Evolutionary conservation across 805 yeast species (phyloP), one percentile per base, ranked within the genome.

Genomic region (Pichia ethanolica): DNA sequence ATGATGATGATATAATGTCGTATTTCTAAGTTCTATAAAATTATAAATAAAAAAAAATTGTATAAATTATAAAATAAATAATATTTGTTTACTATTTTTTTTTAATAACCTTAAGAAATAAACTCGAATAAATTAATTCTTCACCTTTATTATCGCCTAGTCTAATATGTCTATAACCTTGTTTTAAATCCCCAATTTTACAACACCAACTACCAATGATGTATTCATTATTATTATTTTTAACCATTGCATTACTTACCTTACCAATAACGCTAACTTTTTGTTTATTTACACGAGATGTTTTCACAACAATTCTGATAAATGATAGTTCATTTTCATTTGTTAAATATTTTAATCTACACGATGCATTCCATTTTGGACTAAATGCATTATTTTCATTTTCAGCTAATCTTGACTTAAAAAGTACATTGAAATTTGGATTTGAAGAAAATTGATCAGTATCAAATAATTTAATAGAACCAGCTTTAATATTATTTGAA

Each of bases 151-250:
- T 58, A 63, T 88, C 96, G 59, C 77, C 80, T 12, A 93, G 65
- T 0, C 90, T 89, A 13, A 89, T 65, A 60, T 89, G 93, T 44
- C 97, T 73, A 65, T 83, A 93, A 0, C 99, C 99, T 46, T 74
- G 72, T 43, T 80, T 82, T 54, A 93, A 60, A 53, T 81, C 74
- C n/a, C 72, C 70, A 37, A 91, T 60, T 49, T 83, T 81, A 14
- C 77, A 69, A 26, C 86, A 81, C 76, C 71, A 8, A 75, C 71
- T 1, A 3, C 96, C 97, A 56, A 78, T 61, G 7, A 43, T 30
- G 14, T 64, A 44, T n/a, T 44, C 44, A 28, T 39, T 39, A 20
- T 20, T 34, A 38, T 11, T 20, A 38, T 14, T 44, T 30, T 39
- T 39, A 9, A 39, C 44, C 6, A 49, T 46, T 4, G 35, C 47